phyloP scores from a whole-genome alignment of 2,329 filamentous ascomycete genomes.

The Pestalotiopsis sp. region DNA sequence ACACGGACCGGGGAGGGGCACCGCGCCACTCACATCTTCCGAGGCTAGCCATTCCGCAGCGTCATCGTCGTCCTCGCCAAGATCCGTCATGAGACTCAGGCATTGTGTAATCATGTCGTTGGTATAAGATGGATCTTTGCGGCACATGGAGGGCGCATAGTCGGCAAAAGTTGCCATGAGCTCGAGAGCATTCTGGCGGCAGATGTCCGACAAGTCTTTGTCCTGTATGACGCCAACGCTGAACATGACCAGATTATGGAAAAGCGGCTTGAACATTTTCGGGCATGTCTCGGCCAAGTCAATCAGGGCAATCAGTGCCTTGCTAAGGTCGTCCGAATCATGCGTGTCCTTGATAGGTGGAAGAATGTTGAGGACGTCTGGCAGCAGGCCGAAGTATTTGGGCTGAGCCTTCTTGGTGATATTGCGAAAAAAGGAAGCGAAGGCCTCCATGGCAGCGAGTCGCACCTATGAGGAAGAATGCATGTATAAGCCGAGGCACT shows the following conservation, averaged over 20 bases:
- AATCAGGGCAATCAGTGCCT: conserved; percentile 86
- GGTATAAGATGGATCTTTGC: conserved; percentile 88
- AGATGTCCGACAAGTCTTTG: conserved; percentile 87
- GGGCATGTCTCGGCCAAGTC: conserved; percentile 92
- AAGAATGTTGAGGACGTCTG: conserved; percentile 90
- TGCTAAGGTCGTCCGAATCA: conserved; percentile 88
- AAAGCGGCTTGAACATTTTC: conserved; percentile 97
- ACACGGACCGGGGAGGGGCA: neutral
- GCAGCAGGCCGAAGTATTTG: conserved; percentile 85
- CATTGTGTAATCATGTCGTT: conserved; percentile 98
- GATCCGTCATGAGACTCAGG: conserved; percentile 95
- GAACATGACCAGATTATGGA: conserved; percentile 89
- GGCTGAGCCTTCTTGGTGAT: conserved; percentile 83
- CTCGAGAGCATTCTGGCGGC: conserved; percentile 91
- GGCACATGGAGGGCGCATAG: conserved; percentile 90
- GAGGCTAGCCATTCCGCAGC: conserved; percentile 89
- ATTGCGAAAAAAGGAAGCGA: conserved; percentile 92
- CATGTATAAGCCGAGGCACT: neutral
- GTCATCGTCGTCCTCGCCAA: conserved; percentile 92
- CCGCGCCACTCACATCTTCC: conserved; percentile 71
- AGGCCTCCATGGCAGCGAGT: conserved; percentile 93
- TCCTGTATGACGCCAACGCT: conserved; percentile 92
- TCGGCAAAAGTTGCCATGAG: conserved; percentile 98
- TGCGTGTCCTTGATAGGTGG: conserved; percentile 89
- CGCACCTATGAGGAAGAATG: conserved; percentile 62